These are phyloP conservation scores for Ustulina deusta DNA, from an alignment of 2,329 filamentous ascomycete species.

Conservation along the genomic window DNA sequence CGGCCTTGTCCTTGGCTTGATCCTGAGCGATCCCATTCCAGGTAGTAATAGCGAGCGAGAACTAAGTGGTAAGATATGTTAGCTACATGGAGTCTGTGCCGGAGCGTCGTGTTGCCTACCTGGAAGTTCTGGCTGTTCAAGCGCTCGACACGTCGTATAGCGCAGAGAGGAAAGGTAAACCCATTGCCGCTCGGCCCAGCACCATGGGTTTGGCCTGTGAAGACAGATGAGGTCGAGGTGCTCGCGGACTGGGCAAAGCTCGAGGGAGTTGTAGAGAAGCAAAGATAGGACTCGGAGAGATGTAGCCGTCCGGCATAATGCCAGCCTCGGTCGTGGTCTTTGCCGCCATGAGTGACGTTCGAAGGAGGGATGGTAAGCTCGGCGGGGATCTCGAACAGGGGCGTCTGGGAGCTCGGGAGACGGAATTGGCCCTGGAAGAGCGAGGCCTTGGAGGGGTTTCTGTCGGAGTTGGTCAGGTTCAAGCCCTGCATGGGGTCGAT, in stretches of 20 bases:
- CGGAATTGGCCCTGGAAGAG: constrained; percentile 98
- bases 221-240: constrained; percentile 81
- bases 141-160: constrained; percentile 90
- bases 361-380: constrained; percentile 88
- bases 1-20: constrained; percentile 57
- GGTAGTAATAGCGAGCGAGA: constrained; percentile 92
- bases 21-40: constrained; percentile 82
- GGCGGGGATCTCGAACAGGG: constrained; percentile 94
- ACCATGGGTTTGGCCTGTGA: constrained; percentile 92
- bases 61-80: constrained; percentile 62
- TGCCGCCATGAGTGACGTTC: constrained; percentile 77
- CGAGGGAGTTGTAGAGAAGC: constrained; percentile 93
- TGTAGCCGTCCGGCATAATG: constrained; percentile 94
- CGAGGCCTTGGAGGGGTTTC: constrained; percentile 87
- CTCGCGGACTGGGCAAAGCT: constrained; percentile 87
- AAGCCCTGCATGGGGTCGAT: constrained; percentile 89
- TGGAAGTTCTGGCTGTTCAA: constrained; percentile 91
- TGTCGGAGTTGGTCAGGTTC: constrained; percentile 78
- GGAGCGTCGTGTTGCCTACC: constrained; percentile 54
- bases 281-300: constrained; percentile 92
- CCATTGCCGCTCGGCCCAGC: constrained; percentile 94
- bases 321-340: constrained; percentile 78
- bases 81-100: constrained; percentile 9
- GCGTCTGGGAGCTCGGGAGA: constrained; percentile 90
- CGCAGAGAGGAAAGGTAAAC: constrained; percentile 92